A percentile compares a stretch with the other conserved stretches of the same genome.
Evolutionary conservation across 495 filamentous ascomycete species (phyloP).

Genomic region (Elasticomyces elasticus): DNA sequence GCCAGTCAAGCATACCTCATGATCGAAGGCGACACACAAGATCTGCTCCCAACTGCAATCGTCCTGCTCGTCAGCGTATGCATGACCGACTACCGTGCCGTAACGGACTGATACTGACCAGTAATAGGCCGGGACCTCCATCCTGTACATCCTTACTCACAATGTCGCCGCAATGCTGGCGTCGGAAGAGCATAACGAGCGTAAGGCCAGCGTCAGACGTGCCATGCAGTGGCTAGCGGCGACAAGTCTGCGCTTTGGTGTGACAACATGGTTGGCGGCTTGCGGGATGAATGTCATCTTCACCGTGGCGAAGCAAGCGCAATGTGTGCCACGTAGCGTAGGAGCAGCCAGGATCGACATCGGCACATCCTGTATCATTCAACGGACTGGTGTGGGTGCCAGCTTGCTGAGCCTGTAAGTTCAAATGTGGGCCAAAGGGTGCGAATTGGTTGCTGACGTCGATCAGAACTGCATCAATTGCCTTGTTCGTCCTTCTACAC

Average conservation of each 20-base stretch:
- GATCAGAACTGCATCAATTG: neutral
- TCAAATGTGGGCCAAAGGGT: neutral
- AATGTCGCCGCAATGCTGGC: neutral
- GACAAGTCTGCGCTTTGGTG: neutral
- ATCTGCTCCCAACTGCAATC: neutral
- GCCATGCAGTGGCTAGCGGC: neutral
- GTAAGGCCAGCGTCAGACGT: too few species aligned
- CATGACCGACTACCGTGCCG: neutral
- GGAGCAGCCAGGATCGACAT: neutral
- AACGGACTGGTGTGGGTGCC: slow-evolving; percentile 6
- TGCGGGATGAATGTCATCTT: slow-evolving; percentile 4
- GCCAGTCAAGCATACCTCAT: slow-evolving; percentile 3
- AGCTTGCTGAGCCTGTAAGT: slow-evolving; percentile 12
- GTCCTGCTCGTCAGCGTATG: slow-evolving; percentile 2
- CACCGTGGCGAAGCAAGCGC: slow-evolving; percentile 3
- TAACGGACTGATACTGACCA: neutral
- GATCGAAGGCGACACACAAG: neutral
- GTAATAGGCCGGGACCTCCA: neutral
- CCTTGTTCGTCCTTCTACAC: slow-evolving; percentile 13
- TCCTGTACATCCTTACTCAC: neutral
- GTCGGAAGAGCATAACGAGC: neutral
- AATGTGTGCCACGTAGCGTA: neutral
- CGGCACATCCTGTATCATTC: slow-evolving; percentile 2
- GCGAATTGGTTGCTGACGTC: neutral
- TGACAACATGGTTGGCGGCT: slow-evolving; percentile 5